Evolutionary conservation across 805 yeast genomes (phyloP).

Genomic region (Barnettozyma pratensis): DNA sequence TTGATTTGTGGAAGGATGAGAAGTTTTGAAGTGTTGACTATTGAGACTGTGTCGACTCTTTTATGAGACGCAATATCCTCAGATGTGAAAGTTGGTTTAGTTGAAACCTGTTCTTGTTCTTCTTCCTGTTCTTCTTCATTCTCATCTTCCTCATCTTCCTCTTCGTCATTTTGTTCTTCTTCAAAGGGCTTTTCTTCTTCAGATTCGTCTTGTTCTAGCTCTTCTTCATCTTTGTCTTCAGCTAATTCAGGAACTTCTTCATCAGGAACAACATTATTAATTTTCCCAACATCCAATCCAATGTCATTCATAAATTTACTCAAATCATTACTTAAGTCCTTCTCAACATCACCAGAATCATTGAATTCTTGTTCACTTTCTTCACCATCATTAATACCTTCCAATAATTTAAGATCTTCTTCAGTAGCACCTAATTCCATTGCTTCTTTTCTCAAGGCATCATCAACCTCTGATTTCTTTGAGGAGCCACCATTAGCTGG

Average conservation of each 20-base stretch:
- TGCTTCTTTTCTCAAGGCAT: conserved; percentile 62
- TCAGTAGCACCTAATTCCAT: conserved; percentile 81
- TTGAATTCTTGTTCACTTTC: conserved; percentile 35
- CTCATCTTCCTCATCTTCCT: conserved; percentile 12
- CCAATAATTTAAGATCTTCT: conserved; percentile 65
- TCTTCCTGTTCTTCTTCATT: conserved; percentile 18
- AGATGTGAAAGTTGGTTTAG: conserved; percentile 12
- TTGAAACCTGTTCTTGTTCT: conserved; percentile 16
- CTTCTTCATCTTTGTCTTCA: conserved; percentile 25
- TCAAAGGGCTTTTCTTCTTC: conserved; percentile 27
- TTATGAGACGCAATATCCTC: conserved; percentile 22
- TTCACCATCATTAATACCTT: conserved; percentile 47
- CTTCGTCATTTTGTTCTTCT: conserved; percentile 24
- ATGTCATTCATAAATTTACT: conserved; percentile 58
- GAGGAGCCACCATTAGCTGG: background rate
- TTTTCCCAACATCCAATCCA: conserved; percentile 45
- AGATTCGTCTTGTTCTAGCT: conserved; percentile 22
- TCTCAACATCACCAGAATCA: conserved; percentile 30
- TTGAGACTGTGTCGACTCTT: conserved; percentile 28
- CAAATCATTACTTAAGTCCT: conserved; percentile 47
- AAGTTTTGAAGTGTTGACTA: conserved; percentile 54
- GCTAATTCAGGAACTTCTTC: conserved; percentile 37
- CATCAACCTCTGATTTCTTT: conserved; percentile 10
- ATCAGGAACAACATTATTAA: conserved; percentile 30
- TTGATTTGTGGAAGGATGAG: conserved; percentile 57